Base-by-base conservation (phyloP, 495 filamentous ascomycete species). In the Lasiosphaeria hispida region DNA sequence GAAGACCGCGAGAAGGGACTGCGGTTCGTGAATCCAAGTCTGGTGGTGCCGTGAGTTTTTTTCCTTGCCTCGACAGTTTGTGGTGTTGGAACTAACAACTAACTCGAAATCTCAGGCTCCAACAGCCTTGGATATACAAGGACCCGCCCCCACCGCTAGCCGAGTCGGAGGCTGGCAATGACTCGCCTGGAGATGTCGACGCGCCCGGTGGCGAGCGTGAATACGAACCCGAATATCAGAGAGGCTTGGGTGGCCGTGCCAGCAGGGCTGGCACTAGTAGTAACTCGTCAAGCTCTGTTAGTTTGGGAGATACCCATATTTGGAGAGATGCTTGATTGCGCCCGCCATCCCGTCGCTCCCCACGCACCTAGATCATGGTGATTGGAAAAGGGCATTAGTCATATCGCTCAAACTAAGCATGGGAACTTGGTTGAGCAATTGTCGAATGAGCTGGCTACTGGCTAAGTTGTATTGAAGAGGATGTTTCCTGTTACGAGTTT, bases 11-110 rank as follows among this genome's bases (percentile, higher is more conserved):
- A 92, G 66, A 81, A 79, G 58, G 86, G 84, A 0, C 39, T 82
- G 61, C 75, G 75, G 39, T 94, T 88, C 71, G 75, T 91, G 35
- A 93, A 92, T 63, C 90, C 90, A 33, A 90, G 78, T 64, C 66
- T 94, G n/a, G 73, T 88, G 3, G 65, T 71, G 17, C 87, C 87
- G 75, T 84, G 78, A 71, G 85, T 73, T 38, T 57, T 57, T 52
- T 38, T 52, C 13, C 54, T 51, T 10, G 34, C 10, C 40, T 1
- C 23, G 11, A 14, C 17, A 15, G 11, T 48, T 35, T 19, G 34
- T 55, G 1, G 2, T 13, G 13, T 4, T 18, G 4, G 1, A 7
- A 33, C 23, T 14, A 18, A 23, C 63, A 30, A 11, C 62, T 69
- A 57, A 69, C 33, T 35, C 18, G 1, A 44, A 9, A 19, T 3